These are phyloP conservation scores for Botrytis fragariae DNA, from an alignment of 2,329 filamentous ascomycete genomes.

Conservation along the genomic window DNA sequence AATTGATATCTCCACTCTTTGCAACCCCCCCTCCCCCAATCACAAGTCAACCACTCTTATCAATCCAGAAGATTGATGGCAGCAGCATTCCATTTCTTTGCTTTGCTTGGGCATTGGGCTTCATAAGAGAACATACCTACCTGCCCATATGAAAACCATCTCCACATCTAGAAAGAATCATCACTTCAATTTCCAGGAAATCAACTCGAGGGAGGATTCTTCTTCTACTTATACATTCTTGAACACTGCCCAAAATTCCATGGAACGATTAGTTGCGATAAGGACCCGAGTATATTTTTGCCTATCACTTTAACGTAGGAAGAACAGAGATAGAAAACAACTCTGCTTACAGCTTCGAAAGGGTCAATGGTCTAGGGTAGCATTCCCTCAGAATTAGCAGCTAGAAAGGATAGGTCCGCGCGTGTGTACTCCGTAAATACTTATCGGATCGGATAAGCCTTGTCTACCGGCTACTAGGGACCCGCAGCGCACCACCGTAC, in stretches of 20 bases:
- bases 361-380: background rate
- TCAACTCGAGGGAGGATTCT: background rate
- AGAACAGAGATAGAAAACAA: background rate
- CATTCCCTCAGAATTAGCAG: background rate
- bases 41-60: background rate
- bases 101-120: background rate
- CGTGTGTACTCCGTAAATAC: background rate
- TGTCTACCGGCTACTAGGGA: slow-evolving; percentile 2
- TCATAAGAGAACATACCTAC: background rate
- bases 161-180: background rate
- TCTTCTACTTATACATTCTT: background rate
- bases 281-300: background rate
- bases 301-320: background rate
- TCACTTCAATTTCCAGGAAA: background rate
- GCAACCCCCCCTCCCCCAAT: background rate
- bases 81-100: background rate
- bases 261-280: background rate
- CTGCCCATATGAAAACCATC: background rate
- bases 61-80: background rate
- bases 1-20: background rate
- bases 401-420: background rate
- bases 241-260: background rate
- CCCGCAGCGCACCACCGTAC: background rate
- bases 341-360: background rate
- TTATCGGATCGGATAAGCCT: slow-evolving; percentile 7